A percentile compares a stretch with the other conserved stretches of the same genome.
Evolutionary conservation across 1,284 basidiomycete species (phyloP).

Genomic region (Vanrija humicola): DNA sequence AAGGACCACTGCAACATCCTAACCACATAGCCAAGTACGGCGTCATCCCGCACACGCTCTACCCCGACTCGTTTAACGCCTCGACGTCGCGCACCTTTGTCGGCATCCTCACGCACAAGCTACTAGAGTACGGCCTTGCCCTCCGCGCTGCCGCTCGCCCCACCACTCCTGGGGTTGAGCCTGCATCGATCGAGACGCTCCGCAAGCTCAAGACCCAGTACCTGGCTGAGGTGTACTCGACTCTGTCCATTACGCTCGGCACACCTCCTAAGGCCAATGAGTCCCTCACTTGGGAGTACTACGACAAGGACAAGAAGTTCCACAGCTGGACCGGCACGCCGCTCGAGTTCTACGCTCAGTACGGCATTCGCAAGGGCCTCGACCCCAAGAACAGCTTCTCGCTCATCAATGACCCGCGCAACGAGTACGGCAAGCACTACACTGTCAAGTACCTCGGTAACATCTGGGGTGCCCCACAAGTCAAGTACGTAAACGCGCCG

Average conservation of each 20-base stretch:
- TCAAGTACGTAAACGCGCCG: slow-evolving; percentile 88
- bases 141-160: slow-evolving; percentile 54
- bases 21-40: slow-evolving; percentile 59
- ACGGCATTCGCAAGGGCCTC: slow-evolving; percentile 34
- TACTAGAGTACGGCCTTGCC: slow-evolving; percentile 82
- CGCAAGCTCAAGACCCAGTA: slow-evolving; percentile 71
- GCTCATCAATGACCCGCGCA: slow-evolving; percentile 90
- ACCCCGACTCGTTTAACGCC: slow-evolving; percentile 82
- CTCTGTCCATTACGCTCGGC: slow-evolving; percentile 80
- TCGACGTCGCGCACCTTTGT: slow-evolving; percentile 70
- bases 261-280: slow-evolving; percentile 70
- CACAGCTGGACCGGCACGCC: slow-evolving; percentile 73
- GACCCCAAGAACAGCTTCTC: slow-evolving; percentile 67
- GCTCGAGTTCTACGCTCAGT: slow-evolving; percentile 64
- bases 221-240: slow-evolving; percentile 79
- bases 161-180: neutral
- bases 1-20: slow-evolving; percentile 28
- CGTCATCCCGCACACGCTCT: slow-evolving; percentile 72
- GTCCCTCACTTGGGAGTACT: slow-evolving; percentile 81
- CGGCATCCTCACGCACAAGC: slow-evolving; percentile 75
- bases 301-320: slow-evolving; percentile 74
- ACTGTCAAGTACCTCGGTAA: slow-evolving; percentile 91
- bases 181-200: slow-evolving; percentile 5
- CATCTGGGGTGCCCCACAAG: slow-evolving; percentile 76
- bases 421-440: slow-evolving; percentile 76